Percentiles rank a stretch among this genome's conserved stretches.
phyloP scores from a whole-genome alignment of 163 green algal genomes.

The Smithsoniella earleae region DNA sequence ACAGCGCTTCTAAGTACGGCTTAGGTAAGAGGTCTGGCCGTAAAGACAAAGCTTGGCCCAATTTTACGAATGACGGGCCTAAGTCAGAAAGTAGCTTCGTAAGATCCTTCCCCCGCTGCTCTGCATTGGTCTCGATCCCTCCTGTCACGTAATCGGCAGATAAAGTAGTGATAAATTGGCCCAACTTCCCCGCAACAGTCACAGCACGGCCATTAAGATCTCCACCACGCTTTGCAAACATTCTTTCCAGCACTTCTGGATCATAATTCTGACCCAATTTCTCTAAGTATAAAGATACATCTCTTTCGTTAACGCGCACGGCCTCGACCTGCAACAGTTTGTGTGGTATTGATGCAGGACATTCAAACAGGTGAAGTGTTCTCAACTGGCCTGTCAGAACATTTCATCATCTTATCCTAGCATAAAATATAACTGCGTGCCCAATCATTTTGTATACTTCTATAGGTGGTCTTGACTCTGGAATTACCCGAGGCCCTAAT shows the following conservation, averaged over 20 bases:
- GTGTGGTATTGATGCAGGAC: no score
- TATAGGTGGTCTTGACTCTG: no score
- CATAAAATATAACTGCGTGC: no score
- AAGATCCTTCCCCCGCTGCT: constrained; percentile 51
- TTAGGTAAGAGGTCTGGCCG: constrained; percentile 88
- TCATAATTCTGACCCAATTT: constrained; percentile 23
- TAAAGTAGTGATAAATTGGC: constrained; percentile 55
- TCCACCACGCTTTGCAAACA: constrained; percentile 30
- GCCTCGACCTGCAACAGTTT: constrained; percentile 16
- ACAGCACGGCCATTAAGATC: constrained; percentile 42
- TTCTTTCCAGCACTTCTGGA: constrained; percentile 3
- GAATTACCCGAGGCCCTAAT: no score
- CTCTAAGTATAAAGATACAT: background rate
- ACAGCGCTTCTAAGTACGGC: constrained; percentile 82
- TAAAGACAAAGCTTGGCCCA: constrained; percentile 80
- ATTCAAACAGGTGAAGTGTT: no score
- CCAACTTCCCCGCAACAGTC: constrained; percentile 51
- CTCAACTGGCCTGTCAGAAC: no score
- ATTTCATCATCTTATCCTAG: no score
- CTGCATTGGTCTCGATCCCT: constrained; percentile 50
- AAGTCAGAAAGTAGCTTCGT: constrained; percentile 56
- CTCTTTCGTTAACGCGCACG: background rate
- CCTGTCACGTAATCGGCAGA: constrained; percentile 58
- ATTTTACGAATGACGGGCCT: constrained; percentile 77
- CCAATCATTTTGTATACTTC: no score